Base-by-base conservation (phyloP, 2,329 filamentous ascomycete genomes). In the Dactylellina haptotyla region DNA sequence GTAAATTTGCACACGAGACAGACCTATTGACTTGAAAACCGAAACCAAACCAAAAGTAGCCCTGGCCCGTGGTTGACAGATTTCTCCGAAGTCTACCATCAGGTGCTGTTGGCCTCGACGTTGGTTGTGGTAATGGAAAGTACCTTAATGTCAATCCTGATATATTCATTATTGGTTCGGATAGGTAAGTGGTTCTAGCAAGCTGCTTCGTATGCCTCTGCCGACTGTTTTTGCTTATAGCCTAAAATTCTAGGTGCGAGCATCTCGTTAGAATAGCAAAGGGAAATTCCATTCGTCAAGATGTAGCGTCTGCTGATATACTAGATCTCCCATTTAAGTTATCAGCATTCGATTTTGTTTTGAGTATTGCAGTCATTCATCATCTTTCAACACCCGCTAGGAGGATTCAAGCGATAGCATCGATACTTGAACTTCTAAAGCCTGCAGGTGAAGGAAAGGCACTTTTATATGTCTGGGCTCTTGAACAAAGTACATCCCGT, bases 111-210 rank as follows among this genome's bases (percentile, higher is more conserved):
- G 95, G 95, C 8, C 85, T 97, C 30, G 95, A 99, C 81, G 85
- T 98, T 65, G 95, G 95, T 73, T 98, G 95, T 82, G 95, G 95
- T 71, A 99, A 99, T 82, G 95, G 95, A 77, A 98, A 98, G 84
- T 97, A 98, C 80, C 84, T 98, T 73, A 84, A 86, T 72, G 90
- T 96, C 66, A 96, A 96, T 81, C 85, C 84, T 20, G 82, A 87
- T 77, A 82, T 97, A 53, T 93, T 91, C 82, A 89, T 97, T 61
- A 80, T 98, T 70, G 94, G 88, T 66, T 94, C 90, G 64, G 95
- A 98, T 83, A 87, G 92, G 83, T 96, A 87, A 78, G 84, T 83
- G 23, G n/a, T 3, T 10, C 41, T 23, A 23, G 18, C 6, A 5
- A n/a, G 41, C 16, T 23, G 3, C 12, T 23, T 46, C 14, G 6